Percentiles rank a stretch among this genome's conserved stretches.
Evolutionary conservation across 768 basidiomycete genomes (phyloP).

Genomic region (Chalciporus sphaerocephalus): DNA sequence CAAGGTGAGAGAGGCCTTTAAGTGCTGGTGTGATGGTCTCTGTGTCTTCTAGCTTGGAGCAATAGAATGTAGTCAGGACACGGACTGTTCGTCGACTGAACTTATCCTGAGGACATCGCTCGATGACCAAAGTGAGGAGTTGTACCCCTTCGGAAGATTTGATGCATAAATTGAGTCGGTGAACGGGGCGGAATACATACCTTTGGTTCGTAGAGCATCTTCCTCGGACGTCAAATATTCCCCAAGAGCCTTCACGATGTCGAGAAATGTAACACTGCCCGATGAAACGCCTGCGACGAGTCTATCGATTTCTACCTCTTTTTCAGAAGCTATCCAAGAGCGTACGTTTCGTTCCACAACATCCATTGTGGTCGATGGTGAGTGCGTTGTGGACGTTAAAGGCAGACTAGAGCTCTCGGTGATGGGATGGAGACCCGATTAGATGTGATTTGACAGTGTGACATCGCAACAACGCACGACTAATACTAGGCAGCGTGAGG

Average conservation of each 20-base stretch:
- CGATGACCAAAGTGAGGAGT: conserved; percentile 71
- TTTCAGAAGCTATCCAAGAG: conserved; percentile 68
- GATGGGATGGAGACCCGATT: conserved; percentile 5
- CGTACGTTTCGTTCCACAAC: conserved; percentile 50
- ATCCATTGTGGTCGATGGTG: conserved; percentile 33
- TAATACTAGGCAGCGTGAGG: too few relatives aligned
- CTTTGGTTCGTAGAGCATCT: conserved; percentile 71
- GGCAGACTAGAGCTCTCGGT: background rate
- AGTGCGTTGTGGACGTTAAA: background rate
- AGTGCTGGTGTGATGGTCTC: conserved; percentile 82
- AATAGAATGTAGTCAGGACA: conserved; percentile 79
- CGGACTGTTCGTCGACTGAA: conserved; percentile 86
- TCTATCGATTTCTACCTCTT: conserved; percentile 55
- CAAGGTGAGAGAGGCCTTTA: conserved; percentile 66
- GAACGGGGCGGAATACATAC: conserved; percentile 36
- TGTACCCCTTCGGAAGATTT: conserved; percentile 61
- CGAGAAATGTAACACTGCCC: conserved; percentile 57
- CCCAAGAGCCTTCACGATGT: conserved; percentile 82
- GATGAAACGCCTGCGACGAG: conserved; percentile 54
- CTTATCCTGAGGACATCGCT: conserved; percentile 51
- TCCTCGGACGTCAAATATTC: conserved; percentile 88
- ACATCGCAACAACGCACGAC: conserved; percentile 4
- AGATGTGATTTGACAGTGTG: conserved; percentile 4
- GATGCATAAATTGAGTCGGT: background rate
- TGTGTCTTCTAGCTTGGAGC: conserved; percentile 80